phyloP scores from a whole-genome alignment of 805 yeast species.

The Candida methanosorbosa region DNA sequence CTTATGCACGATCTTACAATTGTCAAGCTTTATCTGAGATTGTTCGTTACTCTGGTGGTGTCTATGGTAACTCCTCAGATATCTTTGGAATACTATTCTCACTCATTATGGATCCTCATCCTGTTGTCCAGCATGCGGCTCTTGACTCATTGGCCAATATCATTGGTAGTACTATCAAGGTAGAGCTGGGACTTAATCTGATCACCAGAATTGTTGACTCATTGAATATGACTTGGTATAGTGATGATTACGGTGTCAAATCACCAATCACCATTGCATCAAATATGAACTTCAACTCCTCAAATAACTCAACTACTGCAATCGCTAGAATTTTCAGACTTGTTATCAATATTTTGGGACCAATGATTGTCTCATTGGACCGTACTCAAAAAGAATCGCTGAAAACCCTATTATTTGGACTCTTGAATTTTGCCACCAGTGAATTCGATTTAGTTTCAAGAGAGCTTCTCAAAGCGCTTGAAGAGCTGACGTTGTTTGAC shows the following conservation, averaged over 20 bases:
- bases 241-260: conserved; percentile 43
- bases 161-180: conserved; percentile 40
- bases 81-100: conserved; percentile 51
- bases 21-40: conserved; percentile 32
- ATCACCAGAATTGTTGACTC: conserved; percentile 35
- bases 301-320: conserved; percentile 31
- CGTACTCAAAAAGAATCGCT: conserved; percentile 20
- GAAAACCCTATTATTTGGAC: conserved; percentile 28
- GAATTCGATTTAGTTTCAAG: conserved; percentile 24
- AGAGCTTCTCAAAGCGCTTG: conserved; percentile 33
- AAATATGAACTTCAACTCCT: conserved; percentile 37
- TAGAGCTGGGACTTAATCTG: conserved; percentile 18
- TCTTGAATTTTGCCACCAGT: conserved; percentile 24
- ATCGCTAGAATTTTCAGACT: conserved; percentile 35
- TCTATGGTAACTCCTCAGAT: conserved; percentile 31
- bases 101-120: conserved; percentile 73
- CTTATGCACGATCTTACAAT: conserved; percentile 54
- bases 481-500: conserved; percentile 41
- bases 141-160: conserved; percentile 49
- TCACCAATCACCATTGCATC: conserved; percentile 35
- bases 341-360: conserved; percentile 49
- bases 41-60: conserved; percentile 15
- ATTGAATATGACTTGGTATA: conserved; percentile 29
- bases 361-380: conserved; percentile 33
- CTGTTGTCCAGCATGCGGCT: conserved; percentile 70